Evolutionary conservation across 2,329 filamentous ascomycete genomes (phyloP), one percentile per base, ranked within the genome.

Genomic region (Fusarium beomiforme): DNA sequence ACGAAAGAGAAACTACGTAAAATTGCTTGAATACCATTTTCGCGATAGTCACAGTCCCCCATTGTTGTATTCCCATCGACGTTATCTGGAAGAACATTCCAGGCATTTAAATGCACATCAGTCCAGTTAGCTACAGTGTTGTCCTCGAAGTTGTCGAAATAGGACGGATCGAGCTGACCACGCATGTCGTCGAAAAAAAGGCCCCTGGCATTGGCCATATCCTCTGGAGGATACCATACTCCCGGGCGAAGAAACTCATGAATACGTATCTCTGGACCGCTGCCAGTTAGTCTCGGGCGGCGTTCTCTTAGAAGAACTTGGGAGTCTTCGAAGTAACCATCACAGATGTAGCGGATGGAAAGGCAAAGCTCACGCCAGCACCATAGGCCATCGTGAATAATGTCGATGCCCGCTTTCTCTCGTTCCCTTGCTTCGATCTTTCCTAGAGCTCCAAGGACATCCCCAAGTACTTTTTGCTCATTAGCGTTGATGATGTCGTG

Each of bases 401-500:
- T 23, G n/a, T 8, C 9, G 12, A 54, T 34, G 9, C 36, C 0
- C 4, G 14, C 34, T 21, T 41, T 13, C 0, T 8, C 19, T 14
- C 36, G 29, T 7, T 41, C 19, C 7, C 8, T 42, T 54, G 5
- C 5, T 54, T 54, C 36, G 3, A 54, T 29, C 0, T n/a, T 42
- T 0, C 36, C 34, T 1, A 54, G 24, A 31, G 50, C n/a, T 4
- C 9, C 10, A 8, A 23, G 14, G 3, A 54, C 31, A 6, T 13
- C 16, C 17, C 19, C 7, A 6, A 54, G 36, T 5, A 7, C 36
- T 5, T 13, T 2, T 8, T 42, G 11, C 2, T 42, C 50, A 4
- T 31, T 4, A 5, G 0, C 10, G 3, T 5, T 8, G 6, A 41
- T 23, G 5, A 11, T 16, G 9, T 26, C 14, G 13, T 44, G 5